Conservation (phyloP, 1,284 basidiomycete genomes). For the Chiua sp. region DNA sequence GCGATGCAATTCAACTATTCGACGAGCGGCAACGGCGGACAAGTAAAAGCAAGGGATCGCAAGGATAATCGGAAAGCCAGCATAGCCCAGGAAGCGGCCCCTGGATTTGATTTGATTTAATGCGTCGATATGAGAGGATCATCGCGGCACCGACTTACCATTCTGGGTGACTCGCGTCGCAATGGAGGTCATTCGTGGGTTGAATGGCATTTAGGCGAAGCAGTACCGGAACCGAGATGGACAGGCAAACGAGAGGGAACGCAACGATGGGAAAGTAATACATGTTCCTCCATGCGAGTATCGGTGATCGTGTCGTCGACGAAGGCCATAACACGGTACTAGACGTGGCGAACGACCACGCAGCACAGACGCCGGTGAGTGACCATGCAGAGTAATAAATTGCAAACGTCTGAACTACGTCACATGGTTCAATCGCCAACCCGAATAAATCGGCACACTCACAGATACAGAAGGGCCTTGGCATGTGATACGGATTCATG, state of each 20-base stretch:
- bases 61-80: slow-evolving; percentile 58
- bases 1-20: slow-evolving; percentile 39
- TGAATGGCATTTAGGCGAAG: slow-evolving; percentile 49
- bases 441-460: slow-evolving; percentile 18
- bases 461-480: slow-evolving; percentile 61
- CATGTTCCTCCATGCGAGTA: slow-evolving; percentile 46
- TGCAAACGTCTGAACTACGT: slow-evolving; percentile 24
- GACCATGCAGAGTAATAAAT: slow-evolving; percentile 51
- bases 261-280: slow-evolving; percentile 49
- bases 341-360: slow-evolving; percentile 55
- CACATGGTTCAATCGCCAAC: background rate
- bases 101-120: slow-evolving; percentile 40
- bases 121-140: background rate
- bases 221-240: slow-evolving; percentile 48
- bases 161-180: slow-evolving; percentile 56
- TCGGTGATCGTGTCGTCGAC: slow-evolving; percentile 39
- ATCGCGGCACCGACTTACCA: slow-evolving; percentile 46
- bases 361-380: slow-evolving; percentile 54
- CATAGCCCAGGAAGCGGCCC: slow-evolving; percentile 65
- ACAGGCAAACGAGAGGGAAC: slow-evolving; percentile 53
- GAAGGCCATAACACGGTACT: slow-evolving; percentile 53
- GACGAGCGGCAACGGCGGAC: slow-evolving; percentile 48
- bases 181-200: slow-evolving; percentile 56
- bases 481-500: slow-evolving; percentile 66
- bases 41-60: slow-evolving; percentile 57